phyloP scores from a whole-genome alignment of 495 filamentous ascomycete genomes.

The Penicillium antarcticum region DNA sequence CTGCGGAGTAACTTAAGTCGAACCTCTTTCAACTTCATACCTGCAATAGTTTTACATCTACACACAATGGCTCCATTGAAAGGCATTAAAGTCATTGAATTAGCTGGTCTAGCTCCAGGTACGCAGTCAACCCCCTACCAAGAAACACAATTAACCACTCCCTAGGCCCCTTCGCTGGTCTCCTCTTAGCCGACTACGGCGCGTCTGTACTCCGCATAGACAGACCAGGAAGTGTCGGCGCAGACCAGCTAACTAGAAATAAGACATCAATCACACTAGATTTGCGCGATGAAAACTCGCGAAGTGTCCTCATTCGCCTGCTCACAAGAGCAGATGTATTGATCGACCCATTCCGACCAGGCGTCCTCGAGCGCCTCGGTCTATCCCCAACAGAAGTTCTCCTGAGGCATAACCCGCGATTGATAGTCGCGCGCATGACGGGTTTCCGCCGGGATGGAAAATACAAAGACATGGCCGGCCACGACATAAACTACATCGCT shows the following conservation, averaged over 20 bases:
- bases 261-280: constrained; percentile 77
- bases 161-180: constrained; percentile 79
- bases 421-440: constrained; percentile 82
- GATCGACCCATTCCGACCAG: constrained; percentile 91
- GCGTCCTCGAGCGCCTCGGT: constrained; percentile 79
- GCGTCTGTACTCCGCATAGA: constrained; percentile 87
- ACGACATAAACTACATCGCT: constrained; percentile 96
- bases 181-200: constrained; percentile 85
- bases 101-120: constrained; percentile 89
- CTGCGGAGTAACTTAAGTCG: constrained; percentile 15
- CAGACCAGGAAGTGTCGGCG: constrained; percentile 44
- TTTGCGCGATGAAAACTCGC: constrained; percentile 62
- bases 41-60: not conserved
- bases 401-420: constrained; percentile 65
- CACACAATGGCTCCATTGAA: constrained; percentile 42
- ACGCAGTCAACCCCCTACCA: constrained; percentile 12
- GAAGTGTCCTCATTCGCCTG: constrained; percentile 62
- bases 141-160: not conserved
- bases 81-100: constrained; percentile 80
- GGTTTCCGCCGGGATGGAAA: constrained; percentile 85
- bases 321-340: constrained; percentile 66
- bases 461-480: constrained; percentile 87
- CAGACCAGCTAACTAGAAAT: constrained; percentile 71
- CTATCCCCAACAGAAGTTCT: constrained; percentile 62
- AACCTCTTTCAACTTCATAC: not conserved